A percentile compares a stretch with the other conserved stretches of the same genome.
Conservation (phyloP, 176 grass and related monocot genomes). For the Guadua angustifolia region DNA sequence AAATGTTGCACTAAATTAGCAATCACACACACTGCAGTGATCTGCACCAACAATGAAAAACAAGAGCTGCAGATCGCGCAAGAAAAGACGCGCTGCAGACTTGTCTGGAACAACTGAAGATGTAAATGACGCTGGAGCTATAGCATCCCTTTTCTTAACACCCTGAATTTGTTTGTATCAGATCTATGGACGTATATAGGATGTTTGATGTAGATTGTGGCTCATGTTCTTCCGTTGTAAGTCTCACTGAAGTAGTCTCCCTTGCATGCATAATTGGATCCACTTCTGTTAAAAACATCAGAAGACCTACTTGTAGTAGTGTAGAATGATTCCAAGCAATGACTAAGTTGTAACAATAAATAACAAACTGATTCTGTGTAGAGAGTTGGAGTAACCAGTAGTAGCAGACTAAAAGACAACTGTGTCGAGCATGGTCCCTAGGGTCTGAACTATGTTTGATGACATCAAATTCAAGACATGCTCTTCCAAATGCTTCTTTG, state of each 20-base stretch:
- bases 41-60: no score
- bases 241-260: not conserved
- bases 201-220: no score
- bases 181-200: no score
- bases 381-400: not conserved
- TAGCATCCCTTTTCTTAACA: no score
- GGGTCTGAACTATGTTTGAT: slow-evolving; percentile 95
- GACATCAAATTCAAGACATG: slow-evolving; percentile 98
- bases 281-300: not conserved
- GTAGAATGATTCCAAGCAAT: not conserved
- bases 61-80: no score
- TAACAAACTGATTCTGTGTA: no score
- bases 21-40: no score
- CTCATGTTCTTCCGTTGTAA: not conserved
- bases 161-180: no score
- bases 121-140: no score
- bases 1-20: not conserved
- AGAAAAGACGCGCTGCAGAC: no score
- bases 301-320: not conserved
- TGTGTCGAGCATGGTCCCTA: slow-evolving; percentile 94
- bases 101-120: no score
- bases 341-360: no score
- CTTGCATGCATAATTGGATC: not conserved
- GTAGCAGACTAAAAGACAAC: slow-evolving; percentile 72
- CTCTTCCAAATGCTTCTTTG: slow-evolving; percentile 97